Percentiles rank a stretch among this genome's conserved stretches.
phyloP scores from a whole-genome alignment of 1,284 basidiomycete genomes.

The Volvariella volvacea region DNA sequence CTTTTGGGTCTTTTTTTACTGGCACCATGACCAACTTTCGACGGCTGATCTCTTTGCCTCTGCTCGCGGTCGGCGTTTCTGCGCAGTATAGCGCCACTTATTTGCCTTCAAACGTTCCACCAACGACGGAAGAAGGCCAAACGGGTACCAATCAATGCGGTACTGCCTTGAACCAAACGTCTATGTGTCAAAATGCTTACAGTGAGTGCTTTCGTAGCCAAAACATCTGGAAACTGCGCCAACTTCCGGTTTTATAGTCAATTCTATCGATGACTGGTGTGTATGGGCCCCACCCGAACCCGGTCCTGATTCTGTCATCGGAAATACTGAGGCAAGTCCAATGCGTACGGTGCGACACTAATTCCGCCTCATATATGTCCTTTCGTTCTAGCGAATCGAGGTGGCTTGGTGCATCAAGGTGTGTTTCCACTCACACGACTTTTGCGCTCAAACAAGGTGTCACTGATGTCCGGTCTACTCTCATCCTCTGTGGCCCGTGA shows the following conservation, averaged over 20 bases:
- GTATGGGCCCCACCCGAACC: slow-evolving; percentile 48
- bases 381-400: slow-evolving; percentile 41
- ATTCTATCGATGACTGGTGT: slow-evolving; percentile 54
- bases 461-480: slow-evolving; percentile 2
- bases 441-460: slow-evolving; percentile 12
- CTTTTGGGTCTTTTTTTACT: not conserved
- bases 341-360: not conserved
- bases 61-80: slow-evolving; percentile 9
- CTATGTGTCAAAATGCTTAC: slow-evolving; percentile 61
- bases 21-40: too few species aligned
- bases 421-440: slow-evolving; percentile 6
- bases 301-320: slow-evolving; percentile 45
- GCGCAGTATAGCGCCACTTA: slow-evolving; percentile 40
- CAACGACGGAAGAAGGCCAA: slow-evolving; percentile 53
- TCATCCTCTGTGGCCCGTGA: not conserved
- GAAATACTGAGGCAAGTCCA: slow-evolving; percentile 44
- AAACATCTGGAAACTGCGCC: slow-evolving; percentile 6
- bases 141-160: slow-evolving; percentile 63
- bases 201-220: slow-evolving; percentile 27
- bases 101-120: slow-evolving; percentile 39
- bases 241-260: slow-evolving; percentile 33
- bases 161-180: slow-evolving; percentile 46
- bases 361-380: slow-evolving; percentile 5
- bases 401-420: slow-evolving; percentile 68
- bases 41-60: slow-evolving; percentile 7